Evolutionary conservation across 257 asterid species (phyloP), one percentile per base, ranked within the genome.

Genomic region (Coffea canephora): DNA sequence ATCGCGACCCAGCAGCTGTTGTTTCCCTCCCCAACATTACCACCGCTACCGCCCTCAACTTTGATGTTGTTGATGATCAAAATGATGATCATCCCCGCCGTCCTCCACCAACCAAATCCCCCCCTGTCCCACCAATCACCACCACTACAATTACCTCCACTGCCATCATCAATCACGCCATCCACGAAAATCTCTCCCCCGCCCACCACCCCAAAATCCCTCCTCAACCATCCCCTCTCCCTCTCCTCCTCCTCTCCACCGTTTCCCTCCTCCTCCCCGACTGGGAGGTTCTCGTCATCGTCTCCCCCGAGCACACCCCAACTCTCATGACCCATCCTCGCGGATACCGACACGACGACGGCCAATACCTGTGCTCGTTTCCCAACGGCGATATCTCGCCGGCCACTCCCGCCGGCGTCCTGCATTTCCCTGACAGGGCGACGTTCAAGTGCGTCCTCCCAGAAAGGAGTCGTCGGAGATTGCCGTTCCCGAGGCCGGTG

Each of bases 271-370:
- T 93, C 46, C 77, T 95, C 50, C 99, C 91, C 2, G 96, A 85
- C 77, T 95, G 98, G 98, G 94, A 93, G 82, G 87, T 95, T 12
- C 90, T 90, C 71, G 91, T 93, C 0, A 83, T 95, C 15, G 85
- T 87, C 23, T 74, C 93, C 0, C 86, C 93, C 6, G 83, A 84
- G 9, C 75, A 64, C 50, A 59, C 84, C 3, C 41, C 80, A 18
- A 4, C 78, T 16, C 78, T 69, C 25, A 46, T 16, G 43, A 39
- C 43, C 43, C 43, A 39, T 39, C 43, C 43, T 39, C 43, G 43
- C 43, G 43, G 43, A 39, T 39, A 39, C 57, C 12, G 12, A 1
- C 76, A n/a, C 8, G 64, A 6, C 34, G 67, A 48, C 0, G 62
- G 11, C 1, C 83, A 83, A 12, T 89, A 87, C 71, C 59, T 72